These are phyloP conservation scores for Blastocystis sp. DNA, from an alignment of 352 stramenopile genomes.

Conservation along the genomic window DNA sequence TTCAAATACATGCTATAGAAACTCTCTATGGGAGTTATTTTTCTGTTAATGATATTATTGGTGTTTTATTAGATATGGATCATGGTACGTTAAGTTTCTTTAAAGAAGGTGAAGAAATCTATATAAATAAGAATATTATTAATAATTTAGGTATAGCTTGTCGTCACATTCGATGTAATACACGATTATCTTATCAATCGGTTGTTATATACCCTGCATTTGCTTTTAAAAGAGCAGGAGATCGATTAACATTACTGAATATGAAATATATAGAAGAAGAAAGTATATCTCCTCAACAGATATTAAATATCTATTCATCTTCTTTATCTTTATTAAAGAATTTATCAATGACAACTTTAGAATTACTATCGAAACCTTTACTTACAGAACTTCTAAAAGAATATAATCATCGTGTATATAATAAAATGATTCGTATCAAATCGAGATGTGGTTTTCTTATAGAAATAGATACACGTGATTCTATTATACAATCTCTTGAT, in stretches of 20 bases:
- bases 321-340: no score
- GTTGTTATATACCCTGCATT: slow-evolving; percentile 14
- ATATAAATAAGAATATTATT: slow-evolving; percentile 19
- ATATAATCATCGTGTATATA: no score
- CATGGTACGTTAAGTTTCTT: slow-evolving; percentile 11
- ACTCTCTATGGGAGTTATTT: slow-evolving; percentile 23
- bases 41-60: slow-evolving; percentile 14
- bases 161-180: background rate
- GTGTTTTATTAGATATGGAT: slow-evolving; percentile 34
- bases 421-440: no score
- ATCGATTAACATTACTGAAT: background rate
- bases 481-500: no score
- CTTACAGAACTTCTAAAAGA: no score
- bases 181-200: background rate
- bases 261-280: background rate
- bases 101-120: slow-evolving; percentile 25
- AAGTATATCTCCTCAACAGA: no score
- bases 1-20: slow-evolving; percentile 32
- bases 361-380: no score
- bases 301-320: no score
- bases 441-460: no score
- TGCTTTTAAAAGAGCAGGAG: slow-evolving; percentile 14
- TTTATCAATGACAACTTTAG: no score
- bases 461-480: no score
- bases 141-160: slow-evolving; percentile 8